Conservation (phyloP, 2,329 filamentous ascomycete species). For the Penicillium sp. region DNA sequence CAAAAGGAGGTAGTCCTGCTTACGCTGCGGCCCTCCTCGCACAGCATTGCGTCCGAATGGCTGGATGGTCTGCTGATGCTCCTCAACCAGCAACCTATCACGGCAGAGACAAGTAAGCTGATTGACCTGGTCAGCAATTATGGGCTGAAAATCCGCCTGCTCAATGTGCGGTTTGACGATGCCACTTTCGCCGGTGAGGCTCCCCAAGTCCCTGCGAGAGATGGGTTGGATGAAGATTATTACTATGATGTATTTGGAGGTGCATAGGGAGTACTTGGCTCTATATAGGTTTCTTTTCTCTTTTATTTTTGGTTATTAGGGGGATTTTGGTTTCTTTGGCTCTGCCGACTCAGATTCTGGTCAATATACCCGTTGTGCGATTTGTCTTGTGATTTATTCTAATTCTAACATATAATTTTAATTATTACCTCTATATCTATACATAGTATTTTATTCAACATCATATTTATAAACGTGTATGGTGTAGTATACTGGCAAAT, state of each 20-base stretch:
- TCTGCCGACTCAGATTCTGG: constrained; percentile 2
- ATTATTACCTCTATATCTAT: background rate
- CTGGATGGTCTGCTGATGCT: constrained; percentile 93
- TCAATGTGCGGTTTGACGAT: constrained; percentile 89
- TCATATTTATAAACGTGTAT: too few species aligned
- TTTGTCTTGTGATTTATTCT: background rate
- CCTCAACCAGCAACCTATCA: constrained; percentile 91
- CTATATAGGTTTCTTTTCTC: background rate
- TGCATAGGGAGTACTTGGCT: constrained; percentile 14
- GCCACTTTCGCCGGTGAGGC: constrained; percentile 65
- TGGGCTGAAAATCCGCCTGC: constrained; percentile 83
- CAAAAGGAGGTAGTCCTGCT: constrained; percentile 71
- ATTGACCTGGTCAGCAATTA: constrained; percentile 84
- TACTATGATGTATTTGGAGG: constrained; percentile 73
- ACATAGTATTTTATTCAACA: too few species aligned
- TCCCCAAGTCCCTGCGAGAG: constrained; percentile 74
- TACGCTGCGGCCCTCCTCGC: constrained; percentile 75
- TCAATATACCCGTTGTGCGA: constrained; percentile 14
- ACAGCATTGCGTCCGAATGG: constrained; percentile 90
- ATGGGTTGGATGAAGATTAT: constrained; percentile 88
- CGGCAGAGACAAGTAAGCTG: constrained; percentile 89
- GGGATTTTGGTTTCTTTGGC: constrained; percentile 1
- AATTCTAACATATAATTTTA: background rate
- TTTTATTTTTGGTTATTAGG: background rate
- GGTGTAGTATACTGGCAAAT: background rate